phyloP scores from a whole-genome alignment of 2,329 filamentous ascomycete genomes.

The Arthrobotrys pseudoclavata region DNA sequence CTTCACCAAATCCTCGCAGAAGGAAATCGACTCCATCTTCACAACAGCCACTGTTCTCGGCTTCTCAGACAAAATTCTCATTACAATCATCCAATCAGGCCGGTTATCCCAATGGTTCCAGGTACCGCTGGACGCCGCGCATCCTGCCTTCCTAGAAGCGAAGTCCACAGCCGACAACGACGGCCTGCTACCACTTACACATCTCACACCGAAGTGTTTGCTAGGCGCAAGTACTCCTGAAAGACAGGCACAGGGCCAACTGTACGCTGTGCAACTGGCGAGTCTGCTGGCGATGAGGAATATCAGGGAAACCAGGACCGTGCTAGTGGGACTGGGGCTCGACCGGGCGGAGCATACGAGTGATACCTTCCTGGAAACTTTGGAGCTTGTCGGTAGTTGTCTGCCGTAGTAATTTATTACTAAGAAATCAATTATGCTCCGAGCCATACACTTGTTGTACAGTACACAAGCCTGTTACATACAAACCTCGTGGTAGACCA shows the following conservation, averaged over 20 bases:
- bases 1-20: slow-evolving; percentile 36
- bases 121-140: slow-evolving; percentile 79
- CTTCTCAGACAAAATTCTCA: slow-evolving; percentile 90
- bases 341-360: slow-evolving; percentile 66
- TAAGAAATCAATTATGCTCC: slow-evolving; percentile 17
- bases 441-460: neutral
- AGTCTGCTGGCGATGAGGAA: slow-evolving; percentile 80
- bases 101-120: slow-evolving; percentile 92
- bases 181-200: slow-evolving; percentile 78
- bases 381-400: slow-evolving; percentile 75
- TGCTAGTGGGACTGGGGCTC: slow-evolving; percentile 74
- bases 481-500: slow-evolving; percentile 14
- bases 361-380: slow-evolving; percentile 67
- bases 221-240: slow-evolving; percentile 84
- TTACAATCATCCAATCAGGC: slow-evolving; percentile 89
- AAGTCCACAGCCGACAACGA: slow-evolving; percentile 67
- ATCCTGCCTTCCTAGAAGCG: slow-evolving; percentile 74
- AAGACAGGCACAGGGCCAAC: slow-evolving; percentile 85
- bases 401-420: slow-evolving; percentile 39
- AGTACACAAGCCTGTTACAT: slow-evolving; percentile 5
- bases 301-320: slow-evolving; percentile 73
- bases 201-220: slow-evolving; percentile 87
- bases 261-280: slow-evolving; percentile 90
- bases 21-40: slow-evolving; percentile 73
- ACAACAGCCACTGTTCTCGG: slow-evolving; percentile 80